Conservation (phyloP, 2,329 filamentous ascomycete species). For the Microdochium nivale region DNA sequence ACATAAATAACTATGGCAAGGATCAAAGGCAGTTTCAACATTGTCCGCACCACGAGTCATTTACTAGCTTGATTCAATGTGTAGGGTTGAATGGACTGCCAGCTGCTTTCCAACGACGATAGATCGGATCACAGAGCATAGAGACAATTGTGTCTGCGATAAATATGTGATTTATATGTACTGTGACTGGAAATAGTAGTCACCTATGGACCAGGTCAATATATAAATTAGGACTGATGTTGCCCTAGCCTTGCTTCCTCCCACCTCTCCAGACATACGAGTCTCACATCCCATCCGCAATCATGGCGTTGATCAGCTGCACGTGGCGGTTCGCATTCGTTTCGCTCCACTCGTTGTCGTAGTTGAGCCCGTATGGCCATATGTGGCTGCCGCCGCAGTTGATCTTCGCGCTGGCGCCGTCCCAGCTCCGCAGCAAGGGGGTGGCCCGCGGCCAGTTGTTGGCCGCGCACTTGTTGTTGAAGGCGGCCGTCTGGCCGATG, state of each 20-base stretch:
- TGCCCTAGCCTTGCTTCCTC: not conserved
- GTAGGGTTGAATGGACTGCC: too few species aligned
- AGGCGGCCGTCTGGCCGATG: slow-evolving; percentile 32
- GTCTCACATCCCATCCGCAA: slow-evolving; percentile 28
- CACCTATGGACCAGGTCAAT: too few species aligned
- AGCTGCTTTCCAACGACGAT: too few species aligned
- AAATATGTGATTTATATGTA: too few species aligned
- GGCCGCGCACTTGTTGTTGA: slow-evolving; percentile 26
- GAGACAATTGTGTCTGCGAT: too few species aligned
- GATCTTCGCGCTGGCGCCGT: slow-evolving; percentile 24
- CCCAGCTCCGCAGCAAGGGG: slow-evolving; percentile 29
- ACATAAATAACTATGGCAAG: slow-evolving; percentile 6
- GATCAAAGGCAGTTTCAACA: slow-evolving; percentile 10
- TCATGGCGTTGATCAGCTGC: slow-evolving; percentile 33
- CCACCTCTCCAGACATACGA: not conserved
- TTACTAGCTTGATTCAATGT: not conserved
- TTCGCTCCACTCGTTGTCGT: slow-evolving; percentile 35
- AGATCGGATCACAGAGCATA: too few species aligned
- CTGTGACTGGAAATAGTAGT: too few species aligned
- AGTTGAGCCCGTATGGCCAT: slow-evolving; percentile 31
- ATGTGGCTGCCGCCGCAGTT: slow-evolving; percentile 26
- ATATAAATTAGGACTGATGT: too few species aligned
- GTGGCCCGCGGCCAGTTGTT: slow-evolving; percentile 31
- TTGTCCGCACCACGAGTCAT: slow-evolving; percentile 7
- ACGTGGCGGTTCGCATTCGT: slow-evolving; percentile 33